Percentiles rank a stretch among this genome's conserved stretches.
phyloP scores from a whole-genome alignment of 495 filamentous ascomycete genomes.

The Penicillium silybi region DNA sequence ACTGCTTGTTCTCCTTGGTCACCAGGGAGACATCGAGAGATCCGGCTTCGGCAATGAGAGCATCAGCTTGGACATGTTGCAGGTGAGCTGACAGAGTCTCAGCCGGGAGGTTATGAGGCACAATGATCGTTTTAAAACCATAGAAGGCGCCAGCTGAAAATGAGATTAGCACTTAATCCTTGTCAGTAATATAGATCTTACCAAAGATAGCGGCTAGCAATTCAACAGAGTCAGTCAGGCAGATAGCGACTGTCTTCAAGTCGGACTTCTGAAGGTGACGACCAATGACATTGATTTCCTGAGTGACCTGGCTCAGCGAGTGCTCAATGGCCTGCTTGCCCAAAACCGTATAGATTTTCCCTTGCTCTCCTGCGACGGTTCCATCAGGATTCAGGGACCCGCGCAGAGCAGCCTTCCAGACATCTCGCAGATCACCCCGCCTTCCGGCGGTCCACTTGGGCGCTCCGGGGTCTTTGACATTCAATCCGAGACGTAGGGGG shows the following conservation, averaged over 20 bases:
- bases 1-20: conserved; percentile 57
- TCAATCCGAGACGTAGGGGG: conserved; percentile 75
- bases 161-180: not conserved
- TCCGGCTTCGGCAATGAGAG: conserved; percentile 81
- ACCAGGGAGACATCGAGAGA: conserved; percentile 75
- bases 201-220: conserved; percentile 70
- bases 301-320: conserved; percentile 65
- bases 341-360: conserved; percentile 75
- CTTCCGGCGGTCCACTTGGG: conserved; percentile 78
- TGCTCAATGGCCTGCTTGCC: conserved; percentile 71
- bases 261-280: conserved; percentile 62
- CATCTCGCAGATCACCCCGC: conserved; percentile 86
- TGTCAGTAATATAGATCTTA: conserved; percentile 20
- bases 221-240: conserved; percentile 91
- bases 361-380: conserved; percentile 54
- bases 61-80: conserved; percentile 66
- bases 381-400: conserved; percentile 60
- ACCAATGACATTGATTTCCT: conserved; percentile 85
- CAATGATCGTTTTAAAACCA: conserved; percentile 68
- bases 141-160: conserved; percentile 72
- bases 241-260: conserved; percentile 79
- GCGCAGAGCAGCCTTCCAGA: conserved; percentile 76
- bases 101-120: conserved; percentile 74
- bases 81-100: conserved; percentile 65
- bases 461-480: conserved; percentile 76